phyloP scores from a whole-genome alignment of 1,139 yeast genomes.

The Wickerhamomyces sp. region DNA sequence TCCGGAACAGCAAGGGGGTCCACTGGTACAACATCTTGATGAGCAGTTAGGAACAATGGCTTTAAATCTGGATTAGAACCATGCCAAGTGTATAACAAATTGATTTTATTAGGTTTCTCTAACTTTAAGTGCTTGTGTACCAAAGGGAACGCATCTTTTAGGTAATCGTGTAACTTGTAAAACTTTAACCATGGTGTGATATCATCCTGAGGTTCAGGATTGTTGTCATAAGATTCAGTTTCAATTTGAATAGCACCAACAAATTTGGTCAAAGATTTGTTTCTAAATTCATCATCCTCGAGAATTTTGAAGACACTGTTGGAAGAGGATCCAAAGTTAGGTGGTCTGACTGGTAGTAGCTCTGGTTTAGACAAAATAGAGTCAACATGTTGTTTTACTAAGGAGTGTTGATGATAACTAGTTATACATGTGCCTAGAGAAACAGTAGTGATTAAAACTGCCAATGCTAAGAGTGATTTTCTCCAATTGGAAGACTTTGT shows the following conservation, averaged over 20 bases:
- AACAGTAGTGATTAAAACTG: background rate
- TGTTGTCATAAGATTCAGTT: slow-evolving; percentile 55
- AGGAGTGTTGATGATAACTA: no score
- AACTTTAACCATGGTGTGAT: slow-evolving; percentile 38
- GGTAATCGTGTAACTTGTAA: slow-evolving; percentile 48
- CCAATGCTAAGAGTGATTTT: background rate
- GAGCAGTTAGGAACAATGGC: slow-evolving; percentile 70
- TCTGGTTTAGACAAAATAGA: background rate
- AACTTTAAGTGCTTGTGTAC: slow-evolving; percentile 47
- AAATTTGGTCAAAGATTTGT: slow-evolving; percentile 38
- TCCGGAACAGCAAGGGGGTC: slow-evolving; percentile 47
- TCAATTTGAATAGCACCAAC: slow-evolving; percentile 56
- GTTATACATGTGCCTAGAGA: no score
- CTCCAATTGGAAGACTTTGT: no score
- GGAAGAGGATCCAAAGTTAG: background rate
- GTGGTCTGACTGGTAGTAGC: background rate
- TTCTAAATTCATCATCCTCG: slow-evolving; percentile 36
- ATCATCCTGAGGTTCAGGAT: slow-evolving; percentile 38
- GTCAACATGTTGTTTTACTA: background rate
- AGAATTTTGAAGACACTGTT: slow-evolving; percentile 3
- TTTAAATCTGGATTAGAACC: slow-evolving; percentile 52
- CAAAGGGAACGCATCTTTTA: slow-evolving; percentile 56
- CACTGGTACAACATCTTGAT: slow-evolving; percentile 85
- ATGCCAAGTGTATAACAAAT: slow-evolving; percentile 63
- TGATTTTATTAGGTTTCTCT: slow-evolving; percentile 60